These are phyloP conservation scores for Cyberlindnera maclurae DNA, from an alignment of 805 yeast species.

Conservation along the genomic window DNA sequence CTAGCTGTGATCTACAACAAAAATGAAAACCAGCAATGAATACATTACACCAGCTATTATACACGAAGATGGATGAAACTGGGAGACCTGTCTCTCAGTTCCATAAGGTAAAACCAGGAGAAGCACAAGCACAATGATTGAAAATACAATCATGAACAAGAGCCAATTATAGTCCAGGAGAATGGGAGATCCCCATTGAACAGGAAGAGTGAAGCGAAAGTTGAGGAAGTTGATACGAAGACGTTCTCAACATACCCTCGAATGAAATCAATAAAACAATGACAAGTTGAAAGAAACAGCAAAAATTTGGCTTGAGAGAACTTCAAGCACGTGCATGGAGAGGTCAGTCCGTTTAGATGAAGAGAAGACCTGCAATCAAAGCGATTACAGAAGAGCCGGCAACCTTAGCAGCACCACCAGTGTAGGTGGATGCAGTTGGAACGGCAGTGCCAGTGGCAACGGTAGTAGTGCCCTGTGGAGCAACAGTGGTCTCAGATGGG, in stretches of 20 bases:
- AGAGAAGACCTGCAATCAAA: background rate
- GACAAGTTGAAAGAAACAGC: no score
- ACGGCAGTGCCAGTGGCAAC: background rate
- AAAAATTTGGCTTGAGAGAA: no score
- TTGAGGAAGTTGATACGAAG: no score
- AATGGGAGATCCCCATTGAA: no score
- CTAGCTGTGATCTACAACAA: no score
- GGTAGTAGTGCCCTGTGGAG: background rate
- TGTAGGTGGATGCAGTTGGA: slow-evolving; percentile 4
- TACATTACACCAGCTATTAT: no score
- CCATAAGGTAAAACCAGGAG: background rate
- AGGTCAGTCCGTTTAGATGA: background rate
- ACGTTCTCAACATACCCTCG: no score
- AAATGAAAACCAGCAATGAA: no score
- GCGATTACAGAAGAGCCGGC: slow-evolving; percentile 6
- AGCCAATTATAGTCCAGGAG: no score
- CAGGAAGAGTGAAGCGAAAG: no score
- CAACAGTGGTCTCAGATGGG: background rate
- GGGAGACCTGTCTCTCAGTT: background rate
- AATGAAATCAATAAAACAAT: no score
- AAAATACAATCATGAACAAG: background rate
- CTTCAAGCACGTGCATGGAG: background rate
- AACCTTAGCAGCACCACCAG: slow-evolving; percentile 8
- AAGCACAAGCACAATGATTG: background rate
- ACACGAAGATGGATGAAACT: background rate